Conservation (phyloP, 1,284 basidiomycete species). For the Ceratorhiza oryzae-sativae region DNA sequence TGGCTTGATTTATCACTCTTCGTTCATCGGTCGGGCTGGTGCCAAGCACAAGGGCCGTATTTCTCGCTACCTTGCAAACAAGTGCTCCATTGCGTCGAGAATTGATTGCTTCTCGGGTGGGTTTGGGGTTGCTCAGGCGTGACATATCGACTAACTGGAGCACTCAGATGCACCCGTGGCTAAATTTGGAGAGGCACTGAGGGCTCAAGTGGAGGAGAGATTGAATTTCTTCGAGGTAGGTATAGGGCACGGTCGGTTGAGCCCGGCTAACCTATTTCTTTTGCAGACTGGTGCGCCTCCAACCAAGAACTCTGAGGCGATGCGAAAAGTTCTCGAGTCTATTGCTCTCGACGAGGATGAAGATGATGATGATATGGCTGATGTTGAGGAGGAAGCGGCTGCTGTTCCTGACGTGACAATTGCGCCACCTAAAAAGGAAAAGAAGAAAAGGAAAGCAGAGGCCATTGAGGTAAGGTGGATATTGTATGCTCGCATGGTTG, state of each 20-base stretch:
- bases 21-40: slow-evolving; percentile 95
- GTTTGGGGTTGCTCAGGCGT: slow-evolving; percentile 46
- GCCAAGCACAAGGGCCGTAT: slow-evolving; percentile 98
- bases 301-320: slow-evolving; percentile 86
- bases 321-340: slow-evolving; percentile 84
- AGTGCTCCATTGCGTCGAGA: slow-evolving; percentile 96
- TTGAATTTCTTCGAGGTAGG: slow-evolving; percentile 86
- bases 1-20: slow-evolving; percentile 91
- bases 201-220: slow-evolving; percentile 94
- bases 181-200: slow-evolving; percentile 95
- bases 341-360: slow-evolving; percentile 76
- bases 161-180: slow-evolving; percentile 79
- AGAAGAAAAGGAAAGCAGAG: slow-evolving; percentile 66
- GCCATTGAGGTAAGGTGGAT: slow-evolving; percentile 38
- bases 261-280: not conserved
- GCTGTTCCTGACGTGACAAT: slow-evolving; percentile 64
- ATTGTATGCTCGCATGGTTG: not conserved
- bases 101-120: slow-evolving; percentile 96
- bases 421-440: slow-evolving; percentile 60
- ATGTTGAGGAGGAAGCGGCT: slow-evolving; percentile 60
- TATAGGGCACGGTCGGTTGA: not conserved
- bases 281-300: slow-evolving; percentile 73
- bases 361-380: slow-evolving; percentile 61
- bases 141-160: not conserved
- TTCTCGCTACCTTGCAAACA: slow-evolving; percentile 98